Evolutionary conservation across 2,329 filamentous ascomycete genomes (phyloP), one percentile per base, ranked within the genome.

Genomic region (Geosmithia flava): DNA sequence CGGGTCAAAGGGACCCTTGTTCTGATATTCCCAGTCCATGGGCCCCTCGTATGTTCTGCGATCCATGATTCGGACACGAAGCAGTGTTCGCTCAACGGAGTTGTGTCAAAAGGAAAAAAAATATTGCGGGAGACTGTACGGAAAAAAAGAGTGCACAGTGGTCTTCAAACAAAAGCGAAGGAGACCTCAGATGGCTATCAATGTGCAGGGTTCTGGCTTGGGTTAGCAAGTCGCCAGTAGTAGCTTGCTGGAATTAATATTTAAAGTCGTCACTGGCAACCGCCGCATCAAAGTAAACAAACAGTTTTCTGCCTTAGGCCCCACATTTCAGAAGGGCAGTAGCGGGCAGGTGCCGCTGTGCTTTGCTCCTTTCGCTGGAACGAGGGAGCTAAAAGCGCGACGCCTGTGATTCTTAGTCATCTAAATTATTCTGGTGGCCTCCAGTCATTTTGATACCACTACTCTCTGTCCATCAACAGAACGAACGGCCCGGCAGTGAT

Each of bases 1-100:
- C 17, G 71, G 71, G 62, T 83, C 80, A 51, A 78, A 62, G 17
- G 77, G 78, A 2, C 72, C 77, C 45, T 67, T 62, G 51, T 68
- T 70, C 55, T 81, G 72, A 60, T 79, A 83, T 59, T 83, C 76
- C 75, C 76, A 83, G 56, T 83, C 80, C 80, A 83, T 83, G 53
- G 69, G 78, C 52, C 75, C 69, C 62, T 82, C 78, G 53, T 68
- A 74, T 2, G 73, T 78, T 56, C 80, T 69, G 54, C 69, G 69
- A 48, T 77, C 70, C 70, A 76, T 80, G 54, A 41, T 44, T 48
- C 30, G 16, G 11, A 29, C 33, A 27, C 23, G 23, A 37, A 37
- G 33, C 3, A 11, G 33, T 11, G 33, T 37, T 20, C 19, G 44
- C n/a, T 15, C 8, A n/a, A 45, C n/a, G 43, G 7, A 30, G 11